Percentiles rank a stretch among this genome's conserved stretches.
These are phyloP conservation scores for Xylaria digitata DNA, from an alignment of 2,329 filamentous ascomycete genomes.

Conservation along the genomic window DNA sequence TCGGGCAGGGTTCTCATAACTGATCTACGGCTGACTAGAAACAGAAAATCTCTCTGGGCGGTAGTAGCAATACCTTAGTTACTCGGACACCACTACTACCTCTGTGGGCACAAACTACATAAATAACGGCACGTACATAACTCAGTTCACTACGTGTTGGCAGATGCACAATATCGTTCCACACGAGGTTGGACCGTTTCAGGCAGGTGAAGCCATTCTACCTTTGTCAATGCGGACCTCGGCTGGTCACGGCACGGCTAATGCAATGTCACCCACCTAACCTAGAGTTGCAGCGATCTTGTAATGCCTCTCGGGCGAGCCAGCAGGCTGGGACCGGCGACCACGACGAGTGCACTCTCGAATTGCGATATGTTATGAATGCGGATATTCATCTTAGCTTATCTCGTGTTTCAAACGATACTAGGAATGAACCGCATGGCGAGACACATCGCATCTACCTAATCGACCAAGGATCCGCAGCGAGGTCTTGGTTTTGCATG, in stretches of 20 bases:
- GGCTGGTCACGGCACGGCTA: slow-evolving; percentile 16
- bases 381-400: not conserved
- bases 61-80: not conserved
- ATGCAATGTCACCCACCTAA: slow-evolving; percentile 27
- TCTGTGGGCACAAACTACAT: not conserved
- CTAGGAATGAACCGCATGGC: not conserved
- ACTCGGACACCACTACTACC: too few relatives aligned
- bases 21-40: too few relatives aligned
- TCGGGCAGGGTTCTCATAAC: too few relatives aligned
- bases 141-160: not conserved
- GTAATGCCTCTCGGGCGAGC: not conserved
- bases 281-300: slow-evolving; percentile 16
- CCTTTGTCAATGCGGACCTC: slow-evolving; percentile 21
- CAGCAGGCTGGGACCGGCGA: not conserved
- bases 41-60: too few relatives aligned
- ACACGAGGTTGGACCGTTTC: slow-evolving; percentile 25
- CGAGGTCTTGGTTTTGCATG: not conserved
- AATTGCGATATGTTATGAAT: not conserved
- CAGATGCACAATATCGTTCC: slow-evolving; percentile 11
- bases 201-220: slow-evolving; percentile 7
- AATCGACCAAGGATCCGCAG: too few relatives aligned
- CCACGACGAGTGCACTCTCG: not conserved
- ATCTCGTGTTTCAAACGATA: not conserved
- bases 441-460: not conserved
- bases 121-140: not conserved